Evolutionary conservation across 2,329 filamentous ascomycete genomes (phyloP).

Genomic region (Botrytis hyacinthi): DNA sequence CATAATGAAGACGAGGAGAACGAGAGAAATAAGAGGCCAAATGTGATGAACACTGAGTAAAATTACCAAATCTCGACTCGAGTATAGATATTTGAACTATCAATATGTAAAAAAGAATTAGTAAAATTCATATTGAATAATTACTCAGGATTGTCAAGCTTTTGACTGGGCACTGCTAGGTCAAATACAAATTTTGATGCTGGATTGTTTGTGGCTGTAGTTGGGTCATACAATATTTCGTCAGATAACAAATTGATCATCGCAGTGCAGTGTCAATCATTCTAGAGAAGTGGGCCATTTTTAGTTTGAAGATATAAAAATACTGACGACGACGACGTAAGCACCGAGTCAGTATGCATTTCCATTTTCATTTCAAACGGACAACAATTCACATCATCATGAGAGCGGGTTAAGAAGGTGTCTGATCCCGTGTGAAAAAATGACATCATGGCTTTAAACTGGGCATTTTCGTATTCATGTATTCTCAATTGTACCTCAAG

Average conservation of each 20-base stretch:
- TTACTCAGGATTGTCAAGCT: neutral
- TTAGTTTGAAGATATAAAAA: neutral
- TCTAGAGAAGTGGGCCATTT: neutral
- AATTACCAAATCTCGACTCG: neutral
- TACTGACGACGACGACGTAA: neutral
- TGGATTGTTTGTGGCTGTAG: neutral
- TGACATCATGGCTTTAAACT: conserved; percentile 9
- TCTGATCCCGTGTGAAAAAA: neutral
- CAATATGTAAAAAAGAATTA: neutral
- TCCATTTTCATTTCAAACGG: too few species aligned
- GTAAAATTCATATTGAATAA: neutral
- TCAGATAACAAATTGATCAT: neutral
- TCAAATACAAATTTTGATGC: neutral
- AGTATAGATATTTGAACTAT: neutral
- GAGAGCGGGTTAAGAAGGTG: neutral
- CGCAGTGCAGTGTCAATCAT: neutral
- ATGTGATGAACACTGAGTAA: neutral
- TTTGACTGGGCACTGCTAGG: neutral
- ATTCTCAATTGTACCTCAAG: too few species aligned
- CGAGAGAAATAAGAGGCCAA: neutral
- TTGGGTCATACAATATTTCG: neutral
- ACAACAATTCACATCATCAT: neutral
- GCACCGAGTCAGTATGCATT: neutral
- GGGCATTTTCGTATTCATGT: neutral
- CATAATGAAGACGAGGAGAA: neutral